Evolutionary conservation across 345 rosid genomes (phyloP).

Genomic region (Hibiscus syriacus): DNA sequence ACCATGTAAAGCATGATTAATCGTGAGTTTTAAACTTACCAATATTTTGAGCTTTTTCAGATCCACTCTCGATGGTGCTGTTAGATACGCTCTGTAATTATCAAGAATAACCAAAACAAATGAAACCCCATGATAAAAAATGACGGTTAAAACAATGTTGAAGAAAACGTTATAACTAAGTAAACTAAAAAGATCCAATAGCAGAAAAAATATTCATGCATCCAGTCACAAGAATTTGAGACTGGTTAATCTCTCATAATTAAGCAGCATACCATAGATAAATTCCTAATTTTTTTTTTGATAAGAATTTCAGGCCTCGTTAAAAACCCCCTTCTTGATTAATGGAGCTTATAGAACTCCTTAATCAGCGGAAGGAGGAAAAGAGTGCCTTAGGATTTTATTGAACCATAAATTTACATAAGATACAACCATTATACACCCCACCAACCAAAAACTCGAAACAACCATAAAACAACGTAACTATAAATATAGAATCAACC

Average conservation of each 20-base stretch:
- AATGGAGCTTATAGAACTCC: no score
- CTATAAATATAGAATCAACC: no score
- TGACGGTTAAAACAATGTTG: background rate
- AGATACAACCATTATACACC: no score
- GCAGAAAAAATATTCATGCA: background rate
- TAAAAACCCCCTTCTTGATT: no score
- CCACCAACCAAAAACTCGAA: no score
- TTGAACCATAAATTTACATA: no score
- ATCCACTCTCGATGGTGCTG: slow-evolving; percentile 17
- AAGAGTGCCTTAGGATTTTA: no score
- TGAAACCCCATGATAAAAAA: background rate
- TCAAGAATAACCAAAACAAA: background rate
- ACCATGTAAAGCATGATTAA: background rate
- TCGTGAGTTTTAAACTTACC: slow-evolving; percentile 18
- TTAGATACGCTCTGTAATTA: slow-evolving; percentile 31
- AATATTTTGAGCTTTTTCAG: slow-evolving; percentile 21
- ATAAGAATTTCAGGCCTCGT: no score
- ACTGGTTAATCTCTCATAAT: background rate
- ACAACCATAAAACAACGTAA: no score
- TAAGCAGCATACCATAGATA: background rate
- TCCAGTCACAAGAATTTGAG: background rate
- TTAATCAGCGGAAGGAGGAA: no score
- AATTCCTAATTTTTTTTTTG: no score
- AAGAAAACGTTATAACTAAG: background rate
- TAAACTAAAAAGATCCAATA: background rate